Conservation (phyloP, 1,284 basidiomycete species). For the Trichosporon sp. region DNA sequence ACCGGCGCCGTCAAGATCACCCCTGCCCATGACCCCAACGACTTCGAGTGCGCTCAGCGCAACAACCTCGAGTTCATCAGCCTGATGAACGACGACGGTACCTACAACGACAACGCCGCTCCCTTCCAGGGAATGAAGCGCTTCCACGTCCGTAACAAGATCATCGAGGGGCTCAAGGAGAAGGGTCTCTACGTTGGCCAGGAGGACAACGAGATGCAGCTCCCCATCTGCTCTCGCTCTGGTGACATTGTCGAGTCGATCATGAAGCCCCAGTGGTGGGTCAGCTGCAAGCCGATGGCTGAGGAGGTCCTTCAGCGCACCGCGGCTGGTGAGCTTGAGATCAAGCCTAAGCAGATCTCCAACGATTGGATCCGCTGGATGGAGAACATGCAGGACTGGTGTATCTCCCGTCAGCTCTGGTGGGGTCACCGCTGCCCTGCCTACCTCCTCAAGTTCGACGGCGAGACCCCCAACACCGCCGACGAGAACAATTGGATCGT, state of each 20-base stretch:
- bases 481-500: slow-evolving; percentile 89
- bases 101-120: slow-evolving; percentile 89
- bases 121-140: slow-evolving; percentile 91
- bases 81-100: slow-evolving; percentile 96
- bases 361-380: slow-evolving; percentile 97
- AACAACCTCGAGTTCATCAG: slow-evolving; percentile 94
- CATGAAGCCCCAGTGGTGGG: slow-evolving; percentile 99
- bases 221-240: slow-evolving; percentile 88
- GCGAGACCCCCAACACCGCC: slow-evolving; percentile 67
- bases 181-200: slow-evolving; percentile 85
- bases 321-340: slow-evolving; percentile 77
- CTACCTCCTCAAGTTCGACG: slow-evolving; percentile 88
- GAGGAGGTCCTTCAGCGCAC: slow-evolving; percentile 91
- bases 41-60: slow-evolving; percentile 90
- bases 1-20: slow-evolving; percentile 99
- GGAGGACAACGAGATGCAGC: slow-evolving; percentile 94
- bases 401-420: slow-evolving; percentile 98
- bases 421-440: slow-evolving; percentile 98
- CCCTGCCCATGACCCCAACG: slow-evolving; percentile 97
- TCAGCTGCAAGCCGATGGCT: slow-evolving; percentile 88
- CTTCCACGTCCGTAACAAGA: slow-evolving; percentile 86
- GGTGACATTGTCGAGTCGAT: slow-evolving; percentile 96
- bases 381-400: slow-evolving; percentile 97
- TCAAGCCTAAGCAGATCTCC: slow-evolving; percentile 82
- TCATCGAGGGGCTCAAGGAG: slow-evolving; percentile 84